Conservation (phyloP, 2,329 filamentous ascomycete species). For the Claviceps cyperi region DNA sequence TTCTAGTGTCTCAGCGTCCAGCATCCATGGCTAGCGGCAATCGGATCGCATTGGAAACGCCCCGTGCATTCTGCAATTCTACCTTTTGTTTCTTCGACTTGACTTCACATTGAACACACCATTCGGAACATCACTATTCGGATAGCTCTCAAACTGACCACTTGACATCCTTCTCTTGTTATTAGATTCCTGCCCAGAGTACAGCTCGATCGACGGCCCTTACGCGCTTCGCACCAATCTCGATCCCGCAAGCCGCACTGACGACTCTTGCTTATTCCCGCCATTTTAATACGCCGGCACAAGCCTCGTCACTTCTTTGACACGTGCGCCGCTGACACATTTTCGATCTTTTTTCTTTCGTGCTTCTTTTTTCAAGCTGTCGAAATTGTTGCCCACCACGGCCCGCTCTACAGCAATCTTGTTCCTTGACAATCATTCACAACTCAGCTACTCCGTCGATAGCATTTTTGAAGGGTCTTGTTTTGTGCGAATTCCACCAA, state of each 20-base stretch:
- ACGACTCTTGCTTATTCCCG: not conserved
- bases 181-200: slow-evolving; percentile 1
- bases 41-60: slow-evolving; percentile 7
- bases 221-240: slow-evolving; percentile 1
- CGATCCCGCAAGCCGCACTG: not conserved
- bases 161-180: not conserved
- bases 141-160: slow-evolving; percentile 1
- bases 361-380: not conserved
- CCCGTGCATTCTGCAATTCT: slow-evolving; percentile 14
- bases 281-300: not conserved
- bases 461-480: slow-evolving; percentile 11
- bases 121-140: not conserved
- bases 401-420: slow-evolving; percentile 16
- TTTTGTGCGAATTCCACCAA: slow-evolving; percentile 12
- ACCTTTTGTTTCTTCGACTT: slow-evolving; percentile 1
- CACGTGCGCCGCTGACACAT: not conserved
- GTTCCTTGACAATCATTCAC: slow-evolving; percentile 15
- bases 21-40: not conserved
- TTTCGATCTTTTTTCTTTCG: not conserved
- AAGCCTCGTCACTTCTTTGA: not conserved
- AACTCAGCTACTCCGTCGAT: slow-evolving; percentile 12
- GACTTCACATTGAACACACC: not conserved
- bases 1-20: not conserved
- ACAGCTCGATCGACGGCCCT: not conserved
- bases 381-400: slow-evolving; percentile 22